These are phyloP conservation scores for Geranium rotundifolium DNA, from an alignment of 345 rosid genomes.

Conservation along the genomic window DNA sequence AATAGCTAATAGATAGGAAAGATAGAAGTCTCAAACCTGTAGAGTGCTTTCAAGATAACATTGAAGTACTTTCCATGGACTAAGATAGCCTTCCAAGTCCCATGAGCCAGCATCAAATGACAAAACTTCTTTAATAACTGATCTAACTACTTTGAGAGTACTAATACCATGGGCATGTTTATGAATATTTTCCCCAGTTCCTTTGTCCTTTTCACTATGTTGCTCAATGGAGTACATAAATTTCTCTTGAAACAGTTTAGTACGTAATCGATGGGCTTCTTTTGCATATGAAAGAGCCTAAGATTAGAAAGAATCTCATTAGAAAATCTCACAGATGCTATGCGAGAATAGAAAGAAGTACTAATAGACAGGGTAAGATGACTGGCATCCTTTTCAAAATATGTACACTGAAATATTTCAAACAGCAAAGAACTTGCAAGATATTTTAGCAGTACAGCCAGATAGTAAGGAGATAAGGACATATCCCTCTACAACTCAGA, in stretches of 20 bases:
- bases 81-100: slow-evolving; percentile 49
- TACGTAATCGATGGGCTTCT: slow-evolving; percentile 62
- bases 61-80: slow-evolving; percentile 81
- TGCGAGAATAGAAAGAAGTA: background rate
- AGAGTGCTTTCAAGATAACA: slow-evolving; percentile 86
- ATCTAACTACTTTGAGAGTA: slow-evolving; percentile 33
- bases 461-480: background rate
- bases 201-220: slow-evolving; percentile 29
- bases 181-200: slow-evolving; percentile 27
- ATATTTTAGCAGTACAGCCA: too few species aligned
- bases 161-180: slow-evolving; percentile 26
- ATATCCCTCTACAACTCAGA: background rate
- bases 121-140: slow-evolving; percentile 49
- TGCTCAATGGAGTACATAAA: slow-evolving; percentile 55
- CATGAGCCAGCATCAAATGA: slow-evolving; percentile 26
- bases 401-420: too few species aligned
- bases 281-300: slow-evolving; percentile 81
- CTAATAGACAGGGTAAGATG: background rate
- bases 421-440: too few species aligned
- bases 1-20: background rate
- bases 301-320: slow-evolving; percentile 6
- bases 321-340: background rate
- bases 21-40: slow-evolving; percentile 44
- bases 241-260: slow-evolving; percentile 58
- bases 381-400: background rate